phyloP scores from a whole-genome alignment of 345 rosid species.

The Euphorbia tirucalli region DNA sequence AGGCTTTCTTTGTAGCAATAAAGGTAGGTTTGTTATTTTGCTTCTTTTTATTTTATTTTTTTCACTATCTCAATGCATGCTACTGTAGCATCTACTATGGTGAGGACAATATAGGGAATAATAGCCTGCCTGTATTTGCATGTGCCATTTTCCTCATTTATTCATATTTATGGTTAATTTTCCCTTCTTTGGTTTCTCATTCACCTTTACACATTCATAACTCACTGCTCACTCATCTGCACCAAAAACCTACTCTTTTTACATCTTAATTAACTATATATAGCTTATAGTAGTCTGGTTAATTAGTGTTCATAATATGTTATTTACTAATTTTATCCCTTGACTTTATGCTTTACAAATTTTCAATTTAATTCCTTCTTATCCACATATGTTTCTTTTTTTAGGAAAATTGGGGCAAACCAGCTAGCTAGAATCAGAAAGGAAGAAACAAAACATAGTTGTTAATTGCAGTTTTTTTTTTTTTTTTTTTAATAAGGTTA shows the following conservation, averaged over 20 bases:
- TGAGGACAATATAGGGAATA: not conserved
- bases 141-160: not conserved
- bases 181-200: no score
- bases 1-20: not conserved
- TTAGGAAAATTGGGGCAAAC: not conserved
- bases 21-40: not conserved
- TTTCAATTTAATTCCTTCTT: not conserved
- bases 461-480: not conserved
- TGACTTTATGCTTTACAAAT: not conserved
- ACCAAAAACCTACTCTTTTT: not conserved
- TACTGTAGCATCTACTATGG: conserved; percentile 15
- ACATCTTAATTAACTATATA: not conserved
- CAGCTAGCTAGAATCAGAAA: not conserved
- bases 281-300: not conserved
- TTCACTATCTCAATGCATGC: conserved; percentile 15
- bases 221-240: not conserved
- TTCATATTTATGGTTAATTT: not conserved
- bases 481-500: no score
- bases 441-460: not conserved
- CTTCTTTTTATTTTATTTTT: no score
- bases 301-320: not conserved
- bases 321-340: not conserved
- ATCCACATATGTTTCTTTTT: not conserved
- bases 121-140: not conserved
- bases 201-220: not conserved